Base-by-base conservation (phyloP, 2,329 filamentous ascomycete genomes). In the Zymoseptoria crescenta region DNA sequence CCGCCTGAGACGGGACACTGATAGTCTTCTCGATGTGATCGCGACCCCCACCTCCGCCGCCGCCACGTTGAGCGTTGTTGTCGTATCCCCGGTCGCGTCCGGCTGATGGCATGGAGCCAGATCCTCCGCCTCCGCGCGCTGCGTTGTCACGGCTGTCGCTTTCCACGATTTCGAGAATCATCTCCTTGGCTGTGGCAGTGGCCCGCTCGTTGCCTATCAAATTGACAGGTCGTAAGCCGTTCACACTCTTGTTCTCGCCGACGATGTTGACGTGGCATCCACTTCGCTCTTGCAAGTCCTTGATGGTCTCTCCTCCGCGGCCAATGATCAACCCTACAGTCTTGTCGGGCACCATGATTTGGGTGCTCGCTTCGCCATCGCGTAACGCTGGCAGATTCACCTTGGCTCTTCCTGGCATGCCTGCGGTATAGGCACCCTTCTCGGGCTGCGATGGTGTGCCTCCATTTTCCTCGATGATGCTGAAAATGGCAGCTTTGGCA, bases 231-330 rank as follows among this genome's bases (percentile, higher is more conserved):
- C 91, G 86, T 62, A 96, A 80, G 51, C 91, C 91, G 70, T 95
- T 95, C 65, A 96, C 83, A 71, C 90, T 96, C 80, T 96, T 95
- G 66, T 90, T 90, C 76, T 96, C 91, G 68, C 89, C 89, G 49
- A 96, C 89, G 69, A 96, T 96, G 74, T 96, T 96, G 73, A 96
- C 91, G 74, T 96, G 92, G 73, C 91, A 96, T n/a, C 89, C 89
- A 68, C 89, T 94, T 62, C 89, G 83, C 73, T 96, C 91, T 75
- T 96, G 92, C 24, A 96, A 80, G 72, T 96, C 91, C 70, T 91
- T 87, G 69, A 96, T 96, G 1, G 91, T 96, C 76, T 96, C 91
- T 60, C 91, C 91, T 49, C 90, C 90, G 66, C 91, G 88, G n/a
- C 91, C 91, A 70, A 96, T 96, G 67, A 96, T 96, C 52, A 96